Percentiles rank a stretch among this genome's conserved stretches.
Evolutionary conservation across 768 basidiomycete species (phyloP).

Genomic region (Omphalotus guepiniiformis): DNA sequence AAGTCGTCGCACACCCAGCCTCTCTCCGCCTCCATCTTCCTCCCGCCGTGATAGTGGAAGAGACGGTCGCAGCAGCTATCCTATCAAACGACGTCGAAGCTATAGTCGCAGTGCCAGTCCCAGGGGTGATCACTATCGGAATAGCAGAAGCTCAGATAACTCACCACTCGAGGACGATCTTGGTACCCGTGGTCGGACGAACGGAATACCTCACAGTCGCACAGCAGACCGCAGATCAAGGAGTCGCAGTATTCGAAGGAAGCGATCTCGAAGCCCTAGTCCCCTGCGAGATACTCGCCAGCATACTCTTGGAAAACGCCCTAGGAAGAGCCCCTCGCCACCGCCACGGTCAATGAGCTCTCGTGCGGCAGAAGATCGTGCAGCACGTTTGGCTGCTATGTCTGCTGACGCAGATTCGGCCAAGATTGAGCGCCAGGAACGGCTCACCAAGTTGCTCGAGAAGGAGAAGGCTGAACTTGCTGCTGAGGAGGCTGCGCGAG

Average conservation of each 20-base stretch:
- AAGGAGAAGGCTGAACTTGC: constrained; percentile 78
- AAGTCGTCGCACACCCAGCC: constrained; percentile 5
- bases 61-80: constrained; percentile 18
- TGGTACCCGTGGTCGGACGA: background rate
- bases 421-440: constrained; percentile 65
- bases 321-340: constrained; percentile 44
- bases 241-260: background rate
- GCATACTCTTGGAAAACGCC: constrained; percentile 39
- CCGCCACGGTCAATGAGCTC: constrained; percentile 19
- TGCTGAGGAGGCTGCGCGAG: constrained; percentile 62
- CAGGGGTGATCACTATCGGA: background rate
- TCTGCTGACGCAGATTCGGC: constrained; percentile 63
- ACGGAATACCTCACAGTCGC: background rate
- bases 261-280: constrained; percentile 21
- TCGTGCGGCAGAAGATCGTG: constrained; percentile 48
- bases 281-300: constrained; percentile 22
- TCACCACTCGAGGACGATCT: background rate
- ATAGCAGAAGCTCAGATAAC: background rate
- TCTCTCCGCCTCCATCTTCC: constrained; percentile 11
- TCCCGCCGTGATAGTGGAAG: constrained; percentile 1
- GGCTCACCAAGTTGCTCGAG: constrained; percentile 62
- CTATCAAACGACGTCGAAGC: constrained; percentile 19
- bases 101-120: constrained; percentile 15
- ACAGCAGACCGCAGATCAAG: background rate
- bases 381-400: constrained; percentile 91